Evolutionary conservation across 257 asterid species (phyloP), one percentile per base, ranked within the genome.

Genomic region (Linderniella brevidens): DNA sequence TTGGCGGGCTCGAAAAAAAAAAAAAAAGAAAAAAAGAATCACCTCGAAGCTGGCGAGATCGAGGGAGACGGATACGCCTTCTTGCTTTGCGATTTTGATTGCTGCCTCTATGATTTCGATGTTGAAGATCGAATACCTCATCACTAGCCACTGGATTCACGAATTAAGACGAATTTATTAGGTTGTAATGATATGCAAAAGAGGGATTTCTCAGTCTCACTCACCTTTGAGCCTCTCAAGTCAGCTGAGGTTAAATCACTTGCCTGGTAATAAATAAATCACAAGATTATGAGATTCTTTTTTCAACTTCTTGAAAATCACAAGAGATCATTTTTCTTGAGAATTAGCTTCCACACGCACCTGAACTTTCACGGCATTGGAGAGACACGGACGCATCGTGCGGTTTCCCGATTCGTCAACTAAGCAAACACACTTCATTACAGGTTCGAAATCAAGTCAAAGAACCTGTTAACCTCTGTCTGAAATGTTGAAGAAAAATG

Each of bases 31-130:
- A 13, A 4, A 3, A 13, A 44, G 11, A 4, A 37, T 46, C 74
- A 90, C 96, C 99, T 90, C 99, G 64, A 90, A 90, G 66, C 99
- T 90, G 50, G 99, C 99, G 10, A 90, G 73, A 59, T 90, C 99
- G 0, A 90, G 81, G 8, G 99, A 90, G 59, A 90, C 77, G n/a
- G 13, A 64, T 56, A 85, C 67, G 11, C 96, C 96, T 71, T 79
- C 96, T 70, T 69, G 74, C 63, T 85, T 90, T 58, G 99, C 99
- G 18, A 90, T 70, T 60, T 57, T 69, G 63, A 85, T 68, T 64
- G 99, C 94, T 7, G 67, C 71, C 48, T 69, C 66, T 41, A 85
- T 90, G 54, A 77, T 68, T 63, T 90, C 96, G 38, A 85, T 41
- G 44, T 81, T 85, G 18, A 73, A 47, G 50, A 69, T 71, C 17